Percentiles rank a stretch among this genome's conserved stretches.
Evolutionary conservation across 169 alveolate species (phyloP).

Genomic region (Plasmodium relictum): DNA sequence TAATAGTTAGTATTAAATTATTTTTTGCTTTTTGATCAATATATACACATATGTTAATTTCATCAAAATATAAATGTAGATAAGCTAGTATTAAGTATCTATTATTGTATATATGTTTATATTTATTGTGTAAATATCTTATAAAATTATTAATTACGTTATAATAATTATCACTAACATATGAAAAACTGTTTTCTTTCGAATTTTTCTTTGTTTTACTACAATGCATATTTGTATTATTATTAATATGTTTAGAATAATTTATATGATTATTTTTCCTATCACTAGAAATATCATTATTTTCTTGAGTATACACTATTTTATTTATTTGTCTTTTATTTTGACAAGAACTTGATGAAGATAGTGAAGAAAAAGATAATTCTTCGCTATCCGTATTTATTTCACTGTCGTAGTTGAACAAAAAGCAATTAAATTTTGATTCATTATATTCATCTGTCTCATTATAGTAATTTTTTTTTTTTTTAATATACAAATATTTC

Average conservation of each 20-base stretch:
- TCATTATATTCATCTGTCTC: constrained; percentile 21
- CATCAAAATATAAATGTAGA: constrained; percentile 67
- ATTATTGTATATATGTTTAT: constrained; percentile 67
- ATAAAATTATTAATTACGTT: constrained; percentile 32
- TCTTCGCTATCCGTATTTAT: constrained; percentile 2
- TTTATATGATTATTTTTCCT: neutral
- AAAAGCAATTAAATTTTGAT: constrained; percentile 47
- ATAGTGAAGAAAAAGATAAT: neutral
- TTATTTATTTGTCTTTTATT: neutral
- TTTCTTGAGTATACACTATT: neutral
- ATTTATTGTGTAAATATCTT: constrained; percentile 59
- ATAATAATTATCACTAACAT: constrained; percentile 20
- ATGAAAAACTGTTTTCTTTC: neutral
- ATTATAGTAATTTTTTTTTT: neutral
- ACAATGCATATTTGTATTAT: neutral
- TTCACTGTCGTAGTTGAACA: constrained; percentile 15
- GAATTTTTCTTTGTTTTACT: neutral
- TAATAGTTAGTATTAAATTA: constrained; percentile 31
- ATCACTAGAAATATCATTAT: neutral
- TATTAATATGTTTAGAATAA: neutral
- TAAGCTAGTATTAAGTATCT: constrained; percentile 41
- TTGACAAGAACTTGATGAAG: neutral
- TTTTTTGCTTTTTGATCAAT: constrained; percentile 43
- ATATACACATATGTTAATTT: constrained; percentile 35
- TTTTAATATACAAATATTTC: constrained; percentile 61